Evolutionary conservation across 805 yeast genomes (phyloP).

Genomic region (Pichia occidentalis): DNA sequence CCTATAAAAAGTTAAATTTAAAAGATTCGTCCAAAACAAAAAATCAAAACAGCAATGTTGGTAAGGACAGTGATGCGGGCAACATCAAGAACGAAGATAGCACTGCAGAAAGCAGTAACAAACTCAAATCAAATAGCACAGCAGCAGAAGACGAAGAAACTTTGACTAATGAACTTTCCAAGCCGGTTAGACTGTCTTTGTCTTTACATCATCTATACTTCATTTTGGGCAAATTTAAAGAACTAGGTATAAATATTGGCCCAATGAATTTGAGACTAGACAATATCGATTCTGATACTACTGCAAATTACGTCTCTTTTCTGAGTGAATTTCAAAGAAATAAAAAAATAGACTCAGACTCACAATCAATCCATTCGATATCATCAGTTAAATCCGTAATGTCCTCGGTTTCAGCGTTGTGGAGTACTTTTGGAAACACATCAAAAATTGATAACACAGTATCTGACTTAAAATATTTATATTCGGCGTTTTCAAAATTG

Average conservation of each 20-base stretch:
- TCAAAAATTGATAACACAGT: slow-evolving; percentile 38
- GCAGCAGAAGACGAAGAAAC: slow-evolving; percentile 14
- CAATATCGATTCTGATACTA: slow-evolving; percentile 45
- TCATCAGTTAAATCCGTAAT: slow-evolving; percentile 49
- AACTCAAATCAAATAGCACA: slow-evolving; percentile 5
- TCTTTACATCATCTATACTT: slow-evolving; percentile 61
- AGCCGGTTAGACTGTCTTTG: slow-evolving; percentile 50
- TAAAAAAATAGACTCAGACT: slow-evolving; percentile 30
- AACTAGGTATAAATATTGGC: slow-evolving; percentile 44
- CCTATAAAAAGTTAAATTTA: slow-evolving; percentile 39
- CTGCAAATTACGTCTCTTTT: slow-evolving; percentile 49
- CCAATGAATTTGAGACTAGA: slow-evolving; percentile 57
- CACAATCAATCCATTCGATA: slow-evolving; percentile 50
- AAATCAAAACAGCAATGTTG: neutral
- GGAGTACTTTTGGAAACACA: slow-evolving; percentile 30
- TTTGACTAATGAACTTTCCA: slow-evolving; percentile 20
- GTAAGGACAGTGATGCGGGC: neutral
- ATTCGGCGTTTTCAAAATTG: slow-evolving; percentile 57
- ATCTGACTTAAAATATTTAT: slow-evolving; percentile 45
- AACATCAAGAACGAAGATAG: neutral
- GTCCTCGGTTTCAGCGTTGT: slow-evolving; percentile 39
- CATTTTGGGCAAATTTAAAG: slow-evolving; percentile 50
- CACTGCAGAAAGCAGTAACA: neutral
- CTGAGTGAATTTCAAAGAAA: slow-evolving; percentile 46
- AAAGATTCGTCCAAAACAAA: slow-evolving; percentile 10